Conservation (phyloP, 345 rosid species). For the Syzygium aqueum region DNA sequence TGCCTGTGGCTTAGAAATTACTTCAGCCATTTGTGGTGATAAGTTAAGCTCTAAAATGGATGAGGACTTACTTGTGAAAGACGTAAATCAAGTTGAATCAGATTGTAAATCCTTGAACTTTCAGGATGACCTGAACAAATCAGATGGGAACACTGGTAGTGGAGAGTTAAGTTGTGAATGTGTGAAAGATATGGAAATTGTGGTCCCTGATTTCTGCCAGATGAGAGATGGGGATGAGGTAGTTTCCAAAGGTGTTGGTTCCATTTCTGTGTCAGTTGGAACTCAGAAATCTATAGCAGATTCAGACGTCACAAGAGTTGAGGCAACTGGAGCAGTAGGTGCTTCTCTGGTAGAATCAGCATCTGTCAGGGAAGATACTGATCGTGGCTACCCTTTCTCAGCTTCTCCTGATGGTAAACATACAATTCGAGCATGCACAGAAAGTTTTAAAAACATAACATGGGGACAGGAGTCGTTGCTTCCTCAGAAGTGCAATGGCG, state of each 20-base stretch:
- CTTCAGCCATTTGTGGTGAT: conserved; percentile 30
- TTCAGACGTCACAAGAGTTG: conserved; percentile 9
- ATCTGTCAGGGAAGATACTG: conserved; percentile 8
- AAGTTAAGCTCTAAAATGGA: conserved; percentile 33
- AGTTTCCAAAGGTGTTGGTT: conserved; percentile 14
- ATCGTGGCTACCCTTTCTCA: conserved; percentile 2
- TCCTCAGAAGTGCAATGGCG: conserved; percentile 3
- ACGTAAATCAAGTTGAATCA: conserved; percentile 14
- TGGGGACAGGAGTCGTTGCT: background rate
- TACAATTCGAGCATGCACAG: background rate
- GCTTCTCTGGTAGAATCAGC: conserved; percentile 18
- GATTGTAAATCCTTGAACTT: background rate
- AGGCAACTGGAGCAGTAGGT: conserved; percentile 7
- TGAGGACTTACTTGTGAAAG: conserved; percentile 16
- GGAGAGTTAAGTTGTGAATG: background rate
- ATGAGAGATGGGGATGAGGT: conserved; percentile 5
- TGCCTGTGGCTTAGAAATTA: conserved; percentile 43
- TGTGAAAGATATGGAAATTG: conserved; percentile 10
- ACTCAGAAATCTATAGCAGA: conserved; percentile 18
- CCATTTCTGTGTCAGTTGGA: conserved; percentile 10
- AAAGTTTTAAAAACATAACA: conserved; percentile 12
- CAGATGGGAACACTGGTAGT: background rate
- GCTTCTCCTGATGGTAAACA: background rate
- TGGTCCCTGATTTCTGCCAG: conserved; percentile 17
- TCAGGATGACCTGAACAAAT: background rate